Evolutionary conservation across 495 filamentous ascomycete species (phyloP), one percentile per base, ranked within the genome.

Genomic region (Lepraria neglecta): DNA sequence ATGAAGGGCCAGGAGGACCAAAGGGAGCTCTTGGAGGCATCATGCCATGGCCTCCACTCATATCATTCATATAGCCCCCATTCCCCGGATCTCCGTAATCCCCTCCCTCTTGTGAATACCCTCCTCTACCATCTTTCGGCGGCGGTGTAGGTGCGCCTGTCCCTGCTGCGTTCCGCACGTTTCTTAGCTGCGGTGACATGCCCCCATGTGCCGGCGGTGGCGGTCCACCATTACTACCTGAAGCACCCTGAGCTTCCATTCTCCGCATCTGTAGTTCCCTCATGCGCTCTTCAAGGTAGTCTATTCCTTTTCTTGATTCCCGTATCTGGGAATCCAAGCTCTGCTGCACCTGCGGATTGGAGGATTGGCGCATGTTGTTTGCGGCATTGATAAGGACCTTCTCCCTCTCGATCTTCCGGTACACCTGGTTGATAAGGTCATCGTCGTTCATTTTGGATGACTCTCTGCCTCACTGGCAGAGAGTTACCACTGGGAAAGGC

Each of bases 401-500:
- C 75, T 99, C 95, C 73, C 94, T 84, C 80, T 97, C 91, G 76
- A 97, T 97, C 89, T 99, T 97, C 77, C 85, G 87, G 77, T 87
- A 84, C 78, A 97, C 89, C 76, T 92, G 88, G 75, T 80, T 82
- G 76, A 92, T 84, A 68, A 88, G 84, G 68, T 91, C 87, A 67
- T 95, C 90, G 74, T 89, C 82, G 65, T 76, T 75, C 78, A 85
- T 85, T 77, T 80, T 85, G 68, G 56, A 72, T 62, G 17, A 31
- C 30, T 42, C n/a, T 30, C 58, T 43, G 28, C 46, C 55, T 45
- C 33, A 21, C 51, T 38, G 51, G 59, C 51, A 42, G 42, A 31
- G 24, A 35, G 24, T 35, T n/a, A 6, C 14, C 33, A 28, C 9
- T 56, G 10, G 14, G 14, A 61, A n/a, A 46, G 11, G 51, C 46